These are phyloP conservation scores for Aspergillus wentii DNA, from an alignment of 495 filamentous ascomycete species.

Conservation along the genomic window DNA sequence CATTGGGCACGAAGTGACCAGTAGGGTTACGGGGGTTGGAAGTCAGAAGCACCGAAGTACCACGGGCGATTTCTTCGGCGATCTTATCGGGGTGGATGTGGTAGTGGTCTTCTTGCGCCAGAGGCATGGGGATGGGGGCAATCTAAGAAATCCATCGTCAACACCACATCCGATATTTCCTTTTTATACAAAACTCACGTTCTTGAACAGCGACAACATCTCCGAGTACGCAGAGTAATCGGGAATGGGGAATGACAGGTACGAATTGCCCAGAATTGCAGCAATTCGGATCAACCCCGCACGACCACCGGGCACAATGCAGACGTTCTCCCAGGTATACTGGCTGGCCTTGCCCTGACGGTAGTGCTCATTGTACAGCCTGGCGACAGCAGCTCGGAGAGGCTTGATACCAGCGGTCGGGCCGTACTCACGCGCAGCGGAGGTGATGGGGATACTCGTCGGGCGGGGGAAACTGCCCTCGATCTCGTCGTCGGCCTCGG, in stretches of 20 bases:
- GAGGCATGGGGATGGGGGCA: conserved; percentile 81
- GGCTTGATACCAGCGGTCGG: conserved; percentile 92
- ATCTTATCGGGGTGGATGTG: conserved; percentile 92
- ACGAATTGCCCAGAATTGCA: conserved; percentile 87
- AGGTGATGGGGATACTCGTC: conserved; percentile 68
- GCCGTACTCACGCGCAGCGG: conserved; percentile 80
- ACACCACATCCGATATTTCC: neutral
- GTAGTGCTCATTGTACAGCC: conserved; percentile 90
- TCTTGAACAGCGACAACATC: conserved; percentile 90
- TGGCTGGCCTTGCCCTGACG: conserved; percentile 81
- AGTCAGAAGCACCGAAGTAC: conserved; percentile 82
- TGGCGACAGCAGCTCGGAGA: conserved; percentile 82
- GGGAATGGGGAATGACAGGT: conserved; percentile 82
- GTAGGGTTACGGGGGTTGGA: conserved; percentile 97
- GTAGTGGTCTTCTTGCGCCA: conserved; percentile 78
- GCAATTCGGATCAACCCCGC: conserved; percentile 92
- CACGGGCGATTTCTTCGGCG: conserved; percentile 81
- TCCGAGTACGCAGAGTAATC: conserved; percentile 86
- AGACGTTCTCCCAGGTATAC: conserved; percentile 99
- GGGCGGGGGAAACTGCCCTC: conserved; percentile 86
- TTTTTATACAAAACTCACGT: conserved; percentile 41
- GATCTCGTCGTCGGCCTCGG: conserved; percentile 92
- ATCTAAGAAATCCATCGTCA: conserved; percentile 50
- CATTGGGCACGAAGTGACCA: conserved; percentile 76
- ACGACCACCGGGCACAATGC: conserved; percentile 90